phyloP scores from a whole-genome alignment of 78 protist genomes.

The Monosiga brevicollis region DNA sequence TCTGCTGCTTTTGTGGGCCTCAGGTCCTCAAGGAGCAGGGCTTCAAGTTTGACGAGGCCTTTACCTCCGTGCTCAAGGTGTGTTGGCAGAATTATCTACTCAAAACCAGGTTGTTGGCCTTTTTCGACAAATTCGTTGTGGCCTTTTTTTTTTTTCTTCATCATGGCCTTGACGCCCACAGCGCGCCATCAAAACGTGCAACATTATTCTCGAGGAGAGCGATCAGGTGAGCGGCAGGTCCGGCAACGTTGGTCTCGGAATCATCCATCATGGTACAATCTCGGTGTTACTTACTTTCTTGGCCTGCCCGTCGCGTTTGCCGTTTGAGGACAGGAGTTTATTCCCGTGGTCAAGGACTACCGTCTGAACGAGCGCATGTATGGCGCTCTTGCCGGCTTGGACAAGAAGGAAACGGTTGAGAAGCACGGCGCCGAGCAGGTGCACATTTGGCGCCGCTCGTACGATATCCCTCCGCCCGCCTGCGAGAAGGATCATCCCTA shows the following conservation, averaged over 20 bases:
- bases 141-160: no score
- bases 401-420: slow-evolving; percentile 76
- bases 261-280: neutral
- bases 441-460: slow-evolving; percentile 73
- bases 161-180: no score
- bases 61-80: slow-evolving; percentile 69
- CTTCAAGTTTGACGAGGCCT: slow-evolving; percentile 54
- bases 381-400: slow-evolving; percentile 82
- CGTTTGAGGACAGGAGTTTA: neutral
- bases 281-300: neutral
- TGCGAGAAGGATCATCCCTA: slow-evolving; percentile 59
- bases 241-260: neutral
- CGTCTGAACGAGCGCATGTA: slow-evolving; percentile 87
- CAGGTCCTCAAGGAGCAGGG: slow-evolving; percentile 19
- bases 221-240: slow-evolving; percentile 4
- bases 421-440: slow-evolving; percentile 76
- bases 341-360: slow-evolving; percentile 44
- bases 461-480: slow-evolving; percentile 62
- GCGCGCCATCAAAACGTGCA: slow-evolving; percentile 73
- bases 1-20: no score
- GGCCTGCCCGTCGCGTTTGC: neutral
- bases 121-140: no score
- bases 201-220: slow-evolving; percentile 46
- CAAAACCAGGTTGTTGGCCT: no score
- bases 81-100: no score